A percentile compares a stretch with the other conserved stretches of the same genome.
phyloP scores from a whole-genome alignment of 176 grass and related monocot species.

The Eragrostis nindensis region DNA sequence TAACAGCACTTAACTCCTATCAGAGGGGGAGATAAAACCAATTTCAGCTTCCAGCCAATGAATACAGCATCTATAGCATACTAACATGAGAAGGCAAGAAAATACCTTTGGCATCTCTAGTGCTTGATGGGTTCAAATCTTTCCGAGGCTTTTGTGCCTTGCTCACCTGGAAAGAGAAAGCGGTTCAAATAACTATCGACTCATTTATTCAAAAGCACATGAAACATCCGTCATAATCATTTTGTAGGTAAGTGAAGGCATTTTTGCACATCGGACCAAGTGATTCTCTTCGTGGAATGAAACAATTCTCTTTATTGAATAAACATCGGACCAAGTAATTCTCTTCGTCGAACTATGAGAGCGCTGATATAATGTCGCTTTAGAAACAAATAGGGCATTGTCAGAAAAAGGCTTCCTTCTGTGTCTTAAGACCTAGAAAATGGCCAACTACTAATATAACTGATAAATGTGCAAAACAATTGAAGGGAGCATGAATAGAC shows the following conservation, averaged over 20 bases:
- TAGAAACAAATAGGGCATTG: conserved; percentile 2
- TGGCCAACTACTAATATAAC: neutral
- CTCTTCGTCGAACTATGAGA: no score
- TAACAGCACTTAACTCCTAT: no score
- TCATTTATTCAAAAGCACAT: neutral
- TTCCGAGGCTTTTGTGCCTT: conserved; percentile 79
- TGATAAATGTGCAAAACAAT: neutral
- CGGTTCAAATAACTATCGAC: neutral
- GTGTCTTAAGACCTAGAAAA: neutral
- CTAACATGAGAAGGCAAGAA: neutral
- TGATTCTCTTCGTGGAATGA: neutral
- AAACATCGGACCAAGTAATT: neutral
- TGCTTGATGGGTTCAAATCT: conserved; percentile 75
- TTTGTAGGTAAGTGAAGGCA: conserved; percentile 1
- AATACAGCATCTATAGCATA: neutral
- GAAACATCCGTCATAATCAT: neutral
- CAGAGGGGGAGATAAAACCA: neutral
- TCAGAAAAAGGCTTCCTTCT: neutral
- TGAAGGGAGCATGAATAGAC: neutral
- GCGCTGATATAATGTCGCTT: neutral
- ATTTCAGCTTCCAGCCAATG: neutral
- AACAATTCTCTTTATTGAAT: neutral
- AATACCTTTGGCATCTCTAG: conserved; percentile 80
- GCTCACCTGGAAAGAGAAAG: conserved; percentile 59
- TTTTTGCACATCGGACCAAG: neutral